Base-by-base conservation (phyloP, 2,329 filamentous ascomycete genomes). In the Neonectria magnoliae region DNA sequence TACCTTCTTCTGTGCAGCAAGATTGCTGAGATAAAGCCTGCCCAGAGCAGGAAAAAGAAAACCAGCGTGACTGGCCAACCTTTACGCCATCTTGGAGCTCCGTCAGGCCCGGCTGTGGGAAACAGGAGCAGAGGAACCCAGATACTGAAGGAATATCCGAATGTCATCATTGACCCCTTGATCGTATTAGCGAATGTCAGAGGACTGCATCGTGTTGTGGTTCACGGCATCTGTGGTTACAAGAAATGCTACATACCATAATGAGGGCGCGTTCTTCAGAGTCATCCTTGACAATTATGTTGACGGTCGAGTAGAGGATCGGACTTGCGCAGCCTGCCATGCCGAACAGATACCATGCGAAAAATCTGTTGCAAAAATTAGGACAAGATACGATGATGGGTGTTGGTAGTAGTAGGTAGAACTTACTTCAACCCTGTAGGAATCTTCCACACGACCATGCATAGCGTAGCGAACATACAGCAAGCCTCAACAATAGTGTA, bases 371-470 rank as follows among this genome's bases (percentile, higher is more conserved):
- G 3, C 38, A n/a, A 42, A 4, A 1, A 20, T 42, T 18, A 42
- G 38, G 9, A n/a, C 16, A n/a, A 16, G 36, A 38, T n/a, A 5
- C 2, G 16, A 6, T 13, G 2, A 36, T 3, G 14, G 16, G 14
- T 36, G 11, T 4, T 14, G 2, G 4, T 25, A 25, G 29, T 29
- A 38, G 33, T 16, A 16, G 9, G 14, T 44, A 27, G 10, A 16
- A 29, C 51, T 10, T 13, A 58, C 57, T 62, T 61, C 9, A 65
- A n/a, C 22, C 52, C 53, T 25, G 38, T 62, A 6, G 62, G 62
- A 9, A 65, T 62, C 2, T 54, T 45, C 62, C 59, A 65, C 13
- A 65, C 62, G 16, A 62, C 54, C 58, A 65, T 62, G 31, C 58
- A 62, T 11, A 62, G 58, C 16, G 58, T 57, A 1, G 52, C 53